phyloP scores from a whole-genome alignment of 139 green algal genomes.

The Marvania coccoides region DNA sequence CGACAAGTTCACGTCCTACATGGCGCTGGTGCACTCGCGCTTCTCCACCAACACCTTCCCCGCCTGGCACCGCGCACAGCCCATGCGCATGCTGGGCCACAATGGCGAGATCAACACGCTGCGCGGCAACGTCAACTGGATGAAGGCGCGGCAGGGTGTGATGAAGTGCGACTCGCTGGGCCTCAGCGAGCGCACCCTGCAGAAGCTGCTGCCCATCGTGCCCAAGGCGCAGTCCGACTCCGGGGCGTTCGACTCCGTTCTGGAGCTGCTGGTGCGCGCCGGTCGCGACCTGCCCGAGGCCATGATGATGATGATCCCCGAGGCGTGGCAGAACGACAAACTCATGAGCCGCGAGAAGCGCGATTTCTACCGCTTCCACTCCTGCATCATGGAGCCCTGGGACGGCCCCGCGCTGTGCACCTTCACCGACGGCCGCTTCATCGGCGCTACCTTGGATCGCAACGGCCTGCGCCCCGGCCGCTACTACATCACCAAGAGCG shows the following conservation, averaged over 20 bases:
- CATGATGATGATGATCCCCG: constrained; percentile 97
- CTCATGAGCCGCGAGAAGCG: constrained; percentile 72
- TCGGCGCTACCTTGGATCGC: constrained; percentile 91
- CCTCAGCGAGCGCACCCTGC: constrained; percentile 55
- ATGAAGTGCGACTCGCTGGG: constrained; percentile 68
- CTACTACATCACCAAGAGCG: constrained; percentile 89
- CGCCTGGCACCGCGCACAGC: constrained; percentile 85
- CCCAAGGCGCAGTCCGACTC: constrained; percentile 74
- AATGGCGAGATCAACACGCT: constrained; percentile 91
- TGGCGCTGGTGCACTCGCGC: constrained; percentile 89
- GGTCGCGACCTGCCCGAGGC: constrained; percentile 78
- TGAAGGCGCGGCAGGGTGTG: constrained; percentile 82
- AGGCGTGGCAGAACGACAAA: constrained; percentile 88
- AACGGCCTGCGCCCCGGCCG: constrained; percentile 93
- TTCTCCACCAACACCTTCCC: constrained; percentile 98
- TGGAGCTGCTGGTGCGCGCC: constrained; percentile 80
- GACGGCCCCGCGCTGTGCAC: constrained; percentile 87
- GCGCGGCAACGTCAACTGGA: constrained; percentile 83
- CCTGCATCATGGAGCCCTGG: constrained; percentile 95
- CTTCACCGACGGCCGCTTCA: constrained; percentile 89
- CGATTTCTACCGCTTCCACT: constrained; percentile 88
- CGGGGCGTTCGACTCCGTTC: constrained; percentile 79
- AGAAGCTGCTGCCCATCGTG: constrained; percentile 79
- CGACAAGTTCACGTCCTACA: constrained; percentile 74
- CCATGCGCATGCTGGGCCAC: constrained; percentile 90